These are phyloP conservation scores for Podosphaera aphanis DNA, from an alignment of 2,329 filamentous ascomycete species.

Conservation along the genomic window DNA sequence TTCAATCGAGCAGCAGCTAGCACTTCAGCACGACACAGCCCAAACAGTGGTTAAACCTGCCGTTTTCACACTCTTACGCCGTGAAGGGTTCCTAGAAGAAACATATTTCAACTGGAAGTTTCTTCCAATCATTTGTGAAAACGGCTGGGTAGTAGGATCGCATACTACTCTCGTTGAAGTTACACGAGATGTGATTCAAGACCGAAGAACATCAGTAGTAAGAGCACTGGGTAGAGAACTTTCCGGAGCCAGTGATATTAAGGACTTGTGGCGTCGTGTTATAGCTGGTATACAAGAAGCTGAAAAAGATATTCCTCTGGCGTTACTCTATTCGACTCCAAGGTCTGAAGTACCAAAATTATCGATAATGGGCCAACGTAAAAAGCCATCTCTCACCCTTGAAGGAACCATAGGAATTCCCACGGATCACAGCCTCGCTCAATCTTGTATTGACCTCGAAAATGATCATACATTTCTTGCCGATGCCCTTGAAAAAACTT, in stretches of 20 bases:
- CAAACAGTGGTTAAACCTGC: constrained; percentile 72
- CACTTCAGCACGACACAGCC: constrained; percentile 41
- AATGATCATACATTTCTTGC: constrained; percentile 50
- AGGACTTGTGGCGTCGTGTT: constrained; percentile 50
- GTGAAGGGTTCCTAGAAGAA: constrained; percentile 50
- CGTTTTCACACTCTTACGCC: constrained; percentile 48
- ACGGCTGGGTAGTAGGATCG: constrained; percentile 50
- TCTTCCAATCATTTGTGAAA: constrained; percentile 50
- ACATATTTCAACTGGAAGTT: constrained; percentile 68
- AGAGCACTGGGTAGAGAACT: constrained; percentile 58
- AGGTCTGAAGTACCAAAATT: constrained; percentile 50
- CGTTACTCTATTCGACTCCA: constrained; percentile 50
- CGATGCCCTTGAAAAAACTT: constrained; percentile 52
- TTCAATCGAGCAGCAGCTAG: constrained; percentile 43
- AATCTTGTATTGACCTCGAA: constrained; percentile 41
- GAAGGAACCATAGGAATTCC: constrained; percentile 52
- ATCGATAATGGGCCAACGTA: constrained; percentile 48
- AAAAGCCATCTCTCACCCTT: constrained; percentile 32
- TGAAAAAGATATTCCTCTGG: constrained; percentile 50
- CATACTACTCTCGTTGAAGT: constrained; percentile 70
- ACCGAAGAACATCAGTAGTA: constrained; percentile 57
- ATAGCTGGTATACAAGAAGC: constrained; percentile 35
- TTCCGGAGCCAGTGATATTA: constrained; percentile 46
- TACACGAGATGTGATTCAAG: constrained; percentile 53
- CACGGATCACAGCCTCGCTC: constrained; percentile 34